Conservation (phyloP, 2,329 filamentous ascomycete species). For the Atkinsonella texensis region DNA sequence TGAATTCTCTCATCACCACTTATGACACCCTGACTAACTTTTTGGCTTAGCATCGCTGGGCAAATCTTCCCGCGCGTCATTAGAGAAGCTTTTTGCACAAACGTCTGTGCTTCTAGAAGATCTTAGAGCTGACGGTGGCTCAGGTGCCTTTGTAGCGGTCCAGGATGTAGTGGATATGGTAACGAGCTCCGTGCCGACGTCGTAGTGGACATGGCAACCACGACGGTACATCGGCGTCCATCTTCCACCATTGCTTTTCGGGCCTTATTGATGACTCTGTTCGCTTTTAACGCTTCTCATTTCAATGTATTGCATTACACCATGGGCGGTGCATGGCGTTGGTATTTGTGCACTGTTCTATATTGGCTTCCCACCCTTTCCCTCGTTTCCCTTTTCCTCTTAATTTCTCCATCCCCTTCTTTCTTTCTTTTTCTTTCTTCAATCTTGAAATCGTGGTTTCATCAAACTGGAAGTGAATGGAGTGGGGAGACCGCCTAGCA, state of each 20-base stretch:
- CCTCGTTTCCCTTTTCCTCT: not conserved
- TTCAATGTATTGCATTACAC: conserved; percentile 1
- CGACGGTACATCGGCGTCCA: not conserved
- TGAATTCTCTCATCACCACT: not conserved
- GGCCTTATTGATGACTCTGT: not conserved
- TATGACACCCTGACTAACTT: not conserved
- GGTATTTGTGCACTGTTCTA: not conserved
- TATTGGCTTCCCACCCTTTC: not conserved
- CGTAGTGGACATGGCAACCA: not conserved
- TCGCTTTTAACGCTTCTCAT: not conserved
- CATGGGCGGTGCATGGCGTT: conserved; percentile 4
- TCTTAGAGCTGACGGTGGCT: conserved; percentile 64
- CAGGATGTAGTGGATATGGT: conserved; percentile 37
- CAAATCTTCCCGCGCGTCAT: conserved; percentile 73
- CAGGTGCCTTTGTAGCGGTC: conserved; percentile 67
- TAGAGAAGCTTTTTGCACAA: conserved; percentile 79
- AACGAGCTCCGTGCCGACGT: conserved; percentile 12
- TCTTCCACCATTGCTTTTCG: not conserved
- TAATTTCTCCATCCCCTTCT: not conserved
- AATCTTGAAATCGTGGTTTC: not conserved
- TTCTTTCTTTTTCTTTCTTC: not conserved
- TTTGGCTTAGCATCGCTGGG: conserved; percentile 62
- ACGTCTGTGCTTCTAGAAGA: conserved; percentile 78
- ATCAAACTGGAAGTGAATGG: not conserved
- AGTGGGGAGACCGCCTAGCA: not conserved